Conservation (phyloP, 208 protist species). For the Crithidia acanthocephali region DNA sequence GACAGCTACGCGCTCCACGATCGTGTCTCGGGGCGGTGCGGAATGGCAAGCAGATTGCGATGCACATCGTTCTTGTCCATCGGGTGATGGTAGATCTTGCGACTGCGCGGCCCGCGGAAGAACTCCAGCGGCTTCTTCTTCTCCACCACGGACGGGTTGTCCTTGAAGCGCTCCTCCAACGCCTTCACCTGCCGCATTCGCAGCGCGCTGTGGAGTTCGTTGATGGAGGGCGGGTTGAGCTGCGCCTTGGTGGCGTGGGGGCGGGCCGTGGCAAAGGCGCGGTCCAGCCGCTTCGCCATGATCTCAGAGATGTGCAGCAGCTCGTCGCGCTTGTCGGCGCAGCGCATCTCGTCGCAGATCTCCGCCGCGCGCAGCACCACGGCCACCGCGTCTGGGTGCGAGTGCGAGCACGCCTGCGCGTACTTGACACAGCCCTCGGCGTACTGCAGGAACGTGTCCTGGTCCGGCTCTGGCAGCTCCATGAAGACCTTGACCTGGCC, state of each 20-base stretch:
- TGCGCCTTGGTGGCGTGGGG: constrained; percentile 47
- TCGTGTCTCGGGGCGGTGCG: constrained; percentile 28
- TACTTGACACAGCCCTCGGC: constrained; percentile 77
- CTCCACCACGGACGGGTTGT: constrained; percentile 54
- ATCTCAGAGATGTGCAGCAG: constrained; percentile 80
- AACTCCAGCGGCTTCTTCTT: constrained; percentile 37
- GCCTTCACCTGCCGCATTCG: constrained; percentile 43
- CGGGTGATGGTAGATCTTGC: constrained; percentile 43
- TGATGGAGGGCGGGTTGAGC: constrained; percentile 41
- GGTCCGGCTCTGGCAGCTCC: constrained; percentile 71
- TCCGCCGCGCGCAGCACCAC: constrained; percentile 77
- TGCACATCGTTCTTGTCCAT: constrained; percentile 47
- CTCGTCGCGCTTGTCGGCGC: constrained; percentile 82
- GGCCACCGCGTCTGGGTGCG: constrained; percentile 81
- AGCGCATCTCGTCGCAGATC: constrained; percentile 92
- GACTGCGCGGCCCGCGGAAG: constrained; percentile 57
- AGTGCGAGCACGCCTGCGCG: constrained; percentile 80
- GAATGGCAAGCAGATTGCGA: constrained; percentile 22
- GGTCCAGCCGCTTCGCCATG: constrained; percentile 69
- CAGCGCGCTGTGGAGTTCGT: constrained; percentile 36
- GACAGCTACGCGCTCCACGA: constrained; percentile 20
- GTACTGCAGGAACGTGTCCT: constrained; percentile 91
- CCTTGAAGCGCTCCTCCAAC: constrained; percentile 59
- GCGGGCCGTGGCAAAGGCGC: constrained; percentile 77
- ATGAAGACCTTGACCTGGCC: constrained; percentile 69